Conservation (phyloP, 768 basidiomycete species). For the Boletus vermiculosoides region DNA sequence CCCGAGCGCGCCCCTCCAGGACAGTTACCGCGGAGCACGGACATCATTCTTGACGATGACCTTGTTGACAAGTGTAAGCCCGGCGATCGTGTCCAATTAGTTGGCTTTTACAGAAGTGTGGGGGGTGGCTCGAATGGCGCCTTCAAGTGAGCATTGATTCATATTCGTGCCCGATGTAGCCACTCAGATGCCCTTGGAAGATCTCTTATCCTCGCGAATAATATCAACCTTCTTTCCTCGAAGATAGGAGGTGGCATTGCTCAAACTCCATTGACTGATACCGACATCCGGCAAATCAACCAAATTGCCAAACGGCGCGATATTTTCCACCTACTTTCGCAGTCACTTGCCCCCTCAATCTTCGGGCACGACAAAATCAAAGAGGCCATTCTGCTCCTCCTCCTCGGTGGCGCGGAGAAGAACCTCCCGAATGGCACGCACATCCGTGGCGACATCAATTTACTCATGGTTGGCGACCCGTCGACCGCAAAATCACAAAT, state of each 20-base stretch:
- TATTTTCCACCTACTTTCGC: constrained; percentile 85
- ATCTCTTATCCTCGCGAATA: constrained; percentile 91
- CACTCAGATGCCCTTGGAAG: constrained; percentile 40
- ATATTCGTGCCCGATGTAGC: constrained; percentile 4
- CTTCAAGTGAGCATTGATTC: constrained; percentile 72
- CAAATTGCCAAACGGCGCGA: constrained; percentile 84
- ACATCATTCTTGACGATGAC: constrained; percentile 95
- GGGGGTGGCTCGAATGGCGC: constrained; percentile 88
- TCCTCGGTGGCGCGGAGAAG: constrained; percentile 97
- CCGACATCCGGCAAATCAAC: constrained; percentile 94
- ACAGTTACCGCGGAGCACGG: constrained; percentile 92
- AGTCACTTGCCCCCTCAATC: constrained; percentile 96
- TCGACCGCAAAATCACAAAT: constrained; percentile 98
- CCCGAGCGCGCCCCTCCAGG: constrained; percentile 98
- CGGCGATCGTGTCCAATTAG: constrained; percentile 95
- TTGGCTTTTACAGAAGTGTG: constrained; percentile 91
- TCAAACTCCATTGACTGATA: constrained; percentile 86
- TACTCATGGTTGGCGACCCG: constrained; percentile 99
- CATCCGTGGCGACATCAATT: constrained; percentile 98
- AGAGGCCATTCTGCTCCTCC: constrained; percentile 84
- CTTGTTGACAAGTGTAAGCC: constrained; percentile 97
- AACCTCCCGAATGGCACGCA: constrained; percentile 97
- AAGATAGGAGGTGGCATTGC: constrained; percentile 96
- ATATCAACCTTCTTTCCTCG: constrained; percentile 90
- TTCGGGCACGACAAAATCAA: constrained; percentile 97